Percentiles rank a stretch among this genome's conserved stretches.
Evolutionary conservation across 805 yeast species (phyloP).

Genomic region (Cyberlindnera mrakii): DNA sequence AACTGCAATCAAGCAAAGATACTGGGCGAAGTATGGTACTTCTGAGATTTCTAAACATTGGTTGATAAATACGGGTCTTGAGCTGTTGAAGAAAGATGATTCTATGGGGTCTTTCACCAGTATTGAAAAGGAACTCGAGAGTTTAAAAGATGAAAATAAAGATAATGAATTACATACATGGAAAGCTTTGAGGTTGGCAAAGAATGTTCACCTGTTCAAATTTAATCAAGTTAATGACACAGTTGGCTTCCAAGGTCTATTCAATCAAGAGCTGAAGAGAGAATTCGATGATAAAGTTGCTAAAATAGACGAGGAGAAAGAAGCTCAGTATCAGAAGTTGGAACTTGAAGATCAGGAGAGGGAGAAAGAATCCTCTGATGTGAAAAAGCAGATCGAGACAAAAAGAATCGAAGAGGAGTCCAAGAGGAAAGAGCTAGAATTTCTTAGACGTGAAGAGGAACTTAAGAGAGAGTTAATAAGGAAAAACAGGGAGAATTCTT

Average conservation of each 20-base stretch:
- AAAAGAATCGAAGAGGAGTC: constrained; percentile 6
- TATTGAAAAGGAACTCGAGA: constrained; percentile 1
- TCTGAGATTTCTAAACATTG: constrained; percentile 27
- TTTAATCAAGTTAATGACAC: constrained; percentile 30
- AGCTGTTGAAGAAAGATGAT: constrained; percentile 20
- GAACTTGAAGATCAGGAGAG: constrained; percentile 17
- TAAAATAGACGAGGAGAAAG: constrained; percentile 9
- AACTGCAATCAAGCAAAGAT: constrained; percentile 6
- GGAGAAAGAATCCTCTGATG: constrained; percentile 8
- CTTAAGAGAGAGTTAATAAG: background rate
- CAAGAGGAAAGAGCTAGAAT: background rate
- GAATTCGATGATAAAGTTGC: constrained; percentile 7
- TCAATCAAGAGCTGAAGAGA: constrained; percentile 21
- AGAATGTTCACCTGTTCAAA: constrained; percentile 31
- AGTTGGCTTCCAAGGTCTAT: constrained; percentile 35
- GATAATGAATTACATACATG: constrained; percentile 27
- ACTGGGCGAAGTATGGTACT: constrained; percentile 22
- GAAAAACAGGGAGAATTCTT: background rate
- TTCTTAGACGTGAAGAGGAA: constrained; percentile 2
- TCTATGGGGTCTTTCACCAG: constrained; percentile 3
- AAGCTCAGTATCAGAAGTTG: constrained; percentile 8
- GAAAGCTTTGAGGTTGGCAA: constrained; percentile 37
- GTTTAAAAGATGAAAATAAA: constrained; percentile 2
- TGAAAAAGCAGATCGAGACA: constrained; percentile 8
- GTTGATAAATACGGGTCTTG: constrained; percentile 36